Evolutionary conservation across 2,329 filamentous ascomycete species (phyloP).

Genomic region (Plectosphaerella cucumerina): DNA sequence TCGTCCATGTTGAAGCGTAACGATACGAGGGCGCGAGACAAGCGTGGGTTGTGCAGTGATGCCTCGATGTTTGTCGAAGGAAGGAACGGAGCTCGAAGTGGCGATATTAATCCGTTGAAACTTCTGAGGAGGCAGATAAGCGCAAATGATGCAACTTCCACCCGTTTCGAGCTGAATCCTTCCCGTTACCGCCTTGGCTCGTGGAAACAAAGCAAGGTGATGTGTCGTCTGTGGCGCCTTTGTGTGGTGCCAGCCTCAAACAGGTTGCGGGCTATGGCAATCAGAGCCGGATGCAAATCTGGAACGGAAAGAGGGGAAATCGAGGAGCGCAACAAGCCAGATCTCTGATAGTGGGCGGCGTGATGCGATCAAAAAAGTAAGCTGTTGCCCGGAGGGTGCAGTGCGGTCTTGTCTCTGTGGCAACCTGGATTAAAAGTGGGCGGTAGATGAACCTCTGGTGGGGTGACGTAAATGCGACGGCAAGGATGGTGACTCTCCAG

Average conservation of each 20-base stretch:
- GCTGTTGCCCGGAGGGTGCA: not conserved
- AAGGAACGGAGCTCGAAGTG: not conserved
- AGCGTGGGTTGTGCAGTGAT: not conserved
- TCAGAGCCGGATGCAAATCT: not conserved
- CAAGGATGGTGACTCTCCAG: not conserved
- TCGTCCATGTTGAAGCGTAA: conserved; percentile 33
- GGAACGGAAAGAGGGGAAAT: not conserved
- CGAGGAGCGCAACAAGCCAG: not conserved
- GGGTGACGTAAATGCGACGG: conserved; percentile 1
- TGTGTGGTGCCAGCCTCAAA: no score
- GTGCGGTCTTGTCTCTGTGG: conserved; percentile 4
- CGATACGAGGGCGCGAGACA: conserved; percentile 2
- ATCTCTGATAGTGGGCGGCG: not conserved
- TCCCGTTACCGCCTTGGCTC: no score
- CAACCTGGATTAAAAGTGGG: conserved; percentile 1
- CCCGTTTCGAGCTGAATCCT: no score
- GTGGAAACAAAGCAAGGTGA: no score
- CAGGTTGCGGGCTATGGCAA: not conserved
- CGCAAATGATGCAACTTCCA: no score
- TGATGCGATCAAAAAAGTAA: not conserved
- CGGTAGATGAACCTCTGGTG: not conserved
- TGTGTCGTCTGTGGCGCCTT: no score
- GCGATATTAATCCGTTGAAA: not conserved
- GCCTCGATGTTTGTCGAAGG: no score
- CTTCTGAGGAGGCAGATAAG: not conserved